Conservation (phyloP, 2,329 filamentous ascomycete genomes). For the Colletotrichum lentis region DNA sequence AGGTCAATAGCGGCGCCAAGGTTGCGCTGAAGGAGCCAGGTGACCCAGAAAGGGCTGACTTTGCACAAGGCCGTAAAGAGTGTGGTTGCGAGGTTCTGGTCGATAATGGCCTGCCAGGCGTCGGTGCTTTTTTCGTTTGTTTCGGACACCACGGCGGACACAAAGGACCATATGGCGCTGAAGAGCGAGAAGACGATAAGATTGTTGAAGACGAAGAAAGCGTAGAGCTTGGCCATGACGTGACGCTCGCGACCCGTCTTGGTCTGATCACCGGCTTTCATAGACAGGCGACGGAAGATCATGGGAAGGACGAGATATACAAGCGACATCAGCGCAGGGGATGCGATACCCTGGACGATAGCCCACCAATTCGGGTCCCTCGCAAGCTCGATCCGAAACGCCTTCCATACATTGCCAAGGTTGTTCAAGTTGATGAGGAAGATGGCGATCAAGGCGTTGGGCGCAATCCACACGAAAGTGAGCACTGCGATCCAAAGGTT, state of each 20-base stretch:
- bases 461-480: constrained; percentile 86
- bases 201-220: constrained; percentile 98
- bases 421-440: constrained; percentile 89
- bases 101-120: constrained; percentile 73
- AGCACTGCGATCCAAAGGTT: constrained; percentile 83
- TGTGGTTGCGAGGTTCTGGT: constrained; percentile 68
- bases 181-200: constrained; percentile 93
- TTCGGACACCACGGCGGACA: constrained; percentile 69
- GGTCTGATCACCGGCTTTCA: constrained; percentile 84
- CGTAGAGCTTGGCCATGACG: constrained; percentile 87
- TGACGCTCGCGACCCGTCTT: constrained; percentile 93
- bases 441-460: constrained; percentile 93
- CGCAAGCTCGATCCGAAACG: constrained; percentile 72
- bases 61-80: constrained; percentile 79
- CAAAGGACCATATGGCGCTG: constrained; percentile 79
- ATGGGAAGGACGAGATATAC: constrained; percentile 89
- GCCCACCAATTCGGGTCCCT: constrained; percentile 76
- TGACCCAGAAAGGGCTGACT: constrained; percentile 92
- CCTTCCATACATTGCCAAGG: constrained; percentile 79
- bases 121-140: constrained; percentile 62
- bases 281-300: constrained; percentile 87
- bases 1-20: constrained; percentile 92
- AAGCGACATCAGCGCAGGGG: constrained; percentile 85
- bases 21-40: constrained; percentile 91
- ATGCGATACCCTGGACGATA: constrained; percentile 88